Percentiles rank a stretch among this genome's conserved stretches.
These are phyloP conservation scores for Prunus yedoensis DNA, from an alignment of 331 rosid genomes.

Conservation along the genomic window DNA sequence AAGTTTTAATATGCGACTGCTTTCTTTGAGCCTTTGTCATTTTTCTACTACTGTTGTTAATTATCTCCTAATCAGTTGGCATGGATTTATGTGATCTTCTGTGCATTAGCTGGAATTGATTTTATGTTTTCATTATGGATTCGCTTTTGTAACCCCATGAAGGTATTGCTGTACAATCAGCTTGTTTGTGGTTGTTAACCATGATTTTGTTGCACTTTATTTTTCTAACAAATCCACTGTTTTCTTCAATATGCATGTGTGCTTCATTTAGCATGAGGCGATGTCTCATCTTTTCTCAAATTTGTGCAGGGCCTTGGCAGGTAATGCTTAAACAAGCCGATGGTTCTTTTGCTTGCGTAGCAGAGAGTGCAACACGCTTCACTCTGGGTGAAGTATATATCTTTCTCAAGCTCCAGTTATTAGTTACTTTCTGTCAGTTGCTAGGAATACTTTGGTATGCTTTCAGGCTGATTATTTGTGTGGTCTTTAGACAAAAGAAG, in stretches of 20 bases:
- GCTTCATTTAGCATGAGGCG: not conserved
- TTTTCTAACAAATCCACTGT: not conserved
- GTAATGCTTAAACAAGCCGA: conserved; percentile 97
- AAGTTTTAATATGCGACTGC: not conserved
- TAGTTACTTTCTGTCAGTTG: conserved; percentile 17
- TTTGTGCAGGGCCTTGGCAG: conserved; percentile 89
- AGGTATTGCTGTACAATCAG: not conserved
- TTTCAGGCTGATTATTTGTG: conserved; percentile 30
- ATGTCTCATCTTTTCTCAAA: conserved; percentile 23
- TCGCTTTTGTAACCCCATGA: not conserved
- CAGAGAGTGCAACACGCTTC: conserved; percentile 87
- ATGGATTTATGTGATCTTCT: not conserved
- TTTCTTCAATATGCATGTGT: not conserved
- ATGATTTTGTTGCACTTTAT: conserved; percentile 1
- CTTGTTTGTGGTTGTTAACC: conserved; percentile 10
- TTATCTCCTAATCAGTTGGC: not conserved
- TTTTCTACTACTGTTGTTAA: not conserved
- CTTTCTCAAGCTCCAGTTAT: conserved; percentile 25
- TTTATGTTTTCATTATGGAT: not conserved
- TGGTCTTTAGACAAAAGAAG: conserved; percentile 74
- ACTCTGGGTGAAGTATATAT: conserved; percentile 78
- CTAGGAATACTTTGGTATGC: conserved; percentile 2
- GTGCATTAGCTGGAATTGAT: not conserved
- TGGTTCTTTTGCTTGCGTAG: conserved; percentile 88
- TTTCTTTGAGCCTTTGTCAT: not conserved